Base-by-base conservation (phyloP, 495 filamentous ascomycete species). In the Neohortaea acidophila region DNA sequence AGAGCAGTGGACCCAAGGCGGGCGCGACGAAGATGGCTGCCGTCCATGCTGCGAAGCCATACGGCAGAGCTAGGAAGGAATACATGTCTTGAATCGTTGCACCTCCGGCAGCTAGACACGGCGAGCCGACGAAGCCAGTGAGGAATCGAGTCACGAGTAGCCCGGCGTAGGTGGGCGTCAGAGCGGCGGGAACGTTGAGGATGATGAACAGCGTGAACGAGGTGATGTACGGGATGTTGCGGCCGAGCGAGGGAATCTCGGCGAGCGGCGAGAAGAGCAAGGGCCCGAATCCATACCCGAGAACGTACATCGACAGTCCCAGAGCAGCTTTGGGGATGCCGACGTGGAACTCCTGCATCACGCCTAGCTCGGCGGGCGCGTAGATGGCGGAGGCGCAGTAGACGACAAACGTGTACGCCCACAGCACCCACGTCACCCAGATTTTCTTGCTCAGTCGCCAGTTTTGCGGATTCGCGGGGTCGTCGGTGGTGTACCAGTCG, bases 1-100 rank as follows among this genome's bases (percentile, higher is more conserved):
- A 67, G 10, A 75, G 57, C 0, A 75, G 57, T 4, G 72, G 73
- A 5, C 72, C 73, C 1, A 77, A 59, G 2, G 68, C 63, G n/a
- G 67, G 66, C 51, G 43, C 47, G n/a, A n/a, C n/a, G n/a, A n/a
- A n/a, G n/a, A n/a, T n/a, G n/a, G n/a, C n/a, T n/a, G n/a, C n/a
- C 38, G 55, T 45, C 35, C 49, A 53, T 11, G 35, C 41, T 9
- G 64, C 59, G 4, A 61, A 51, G 18, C 65, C 66, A 38, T 63
- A 67, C 6, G 66, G 64, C 15, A 69, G 51, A 26, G 63, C 53
- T 31, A 67, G 52, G 10, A 52, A 36, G 22, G 45, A 50, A 28
- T 52, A 55, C 23, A 53, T 46, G 33, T 51, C 51, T 19, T 39
- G 39, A 25, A 52, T 49, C 7, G 40, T 44, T 4, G 52, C 52